Conservation (phyloP, 2,329 filamentous ascomycete genomes). For the Colletotrichum costaricense region DNA sequence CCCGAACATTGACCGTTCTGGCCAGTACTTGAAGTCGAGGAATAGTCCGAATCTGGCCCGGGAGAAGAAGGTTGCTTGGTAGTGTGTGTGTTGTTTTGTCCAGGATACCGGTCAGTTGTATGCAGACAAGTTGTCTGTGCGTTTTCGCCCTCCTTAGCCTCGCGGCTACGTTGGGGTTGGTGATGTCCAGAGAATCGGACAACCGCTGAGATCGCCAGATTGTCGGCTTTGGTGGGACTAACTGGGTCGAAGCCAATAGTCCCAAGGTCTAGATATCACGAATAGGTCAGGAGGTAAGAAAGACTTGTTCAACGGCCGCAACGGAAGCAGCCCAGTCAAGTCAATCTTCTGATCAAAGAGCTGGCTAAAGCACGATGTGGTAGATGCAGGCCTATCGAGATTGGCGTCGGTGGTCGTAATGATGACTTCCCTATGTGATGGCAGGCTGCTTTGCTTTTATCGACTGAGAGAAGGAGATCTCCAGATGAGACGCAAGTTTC, state of each 20-base stretch:
- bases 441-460: background rate
- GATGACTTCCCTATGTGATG: background rate
- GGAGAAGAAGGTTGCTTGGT: conserved; percentile 2
- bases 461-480: background rate
- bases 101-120: conserved; percentile 8
- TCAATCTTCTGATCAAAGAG: background rate
- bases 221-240: conserved; percentile 35
- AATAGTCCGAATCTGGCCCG: background rate
- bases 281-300: background rate
- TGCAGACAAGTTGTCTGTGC: conserved; percentile 31
- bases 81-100: conserved; percentile 10
- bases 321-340: background rate
- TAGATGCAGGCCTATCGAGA: background rate
- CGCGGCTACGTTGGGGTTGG: conserved; percentile 33
- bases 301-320: conserved; percentile 3
- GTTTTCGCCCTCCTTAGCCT: conserved; percentile 39
- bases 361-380: background rate
- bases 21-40: conserved; percentile 21
- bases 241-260: conserved; percentile 37
- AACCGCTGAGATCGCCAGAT: conserved; percentile 36
- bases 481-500: background rate
- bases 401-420: background rate
- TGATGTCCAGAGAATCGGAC: conserved; percentile 35
- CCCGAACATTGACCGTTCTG: conserved; percentile 67
- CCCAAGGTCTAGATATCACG: conserved; percentile 24